These are phyloP conservation scores for Suillus spraguei DNA, from an alignment of 768 basidiomycete species.

Conservation along the genomic window DNA sequence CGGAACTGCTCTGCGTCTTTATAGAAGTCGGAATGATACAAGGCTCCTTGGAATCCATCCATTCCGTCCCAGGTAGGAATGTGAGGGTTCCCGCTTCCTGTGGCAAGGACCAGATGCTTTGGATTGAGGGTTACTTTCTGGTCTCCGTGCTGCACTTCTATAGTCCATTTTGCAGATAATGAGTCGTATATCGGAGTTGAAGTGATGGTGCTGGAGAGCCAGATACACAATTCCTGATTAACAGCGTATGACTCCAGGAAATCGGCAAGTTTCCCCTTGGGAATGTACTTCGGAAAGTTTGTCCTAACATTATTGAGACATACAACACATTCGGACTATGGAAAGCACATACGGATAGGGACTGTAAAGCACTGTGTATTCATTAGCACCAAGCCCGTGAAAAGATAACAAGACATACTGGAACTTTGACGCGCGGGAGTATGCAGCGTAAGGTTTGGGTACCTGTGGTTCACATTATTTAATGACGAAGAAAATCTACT, in stretches of 20 bases:
- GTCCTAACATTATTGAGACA: neutral
- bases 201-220: conserved; percentile 46
- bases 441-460: conserved; percentile 33
- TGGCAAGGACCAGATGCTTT: neutral
- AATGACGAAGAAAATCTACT: conserved; percentile 49
- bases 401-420: conserved; percentile 33
- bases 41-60: conserved; percentile 51
- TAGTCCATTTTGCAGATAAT: neutral
- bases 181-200: conserved; percentile 21
- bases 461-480: neutral
- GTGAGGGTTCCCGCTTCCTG: neutral
- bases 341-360: conserved; percentile 49
- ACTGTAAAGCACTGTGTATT: conserved; percentile 42
- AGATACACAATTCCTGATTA: conserved; percentile 55
- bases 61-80: conserved; percentile 24
- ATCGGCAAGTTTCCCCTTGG: conserved; percentile 45
- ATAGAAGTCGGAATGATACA: conserved; percentile 52
- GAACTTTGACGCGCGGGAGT: conserved; percentile 52
- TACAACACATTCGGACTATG: conserved; percentile 35
- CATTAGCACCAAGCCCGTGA: neutral
- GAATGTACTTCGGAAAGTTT: neutral
- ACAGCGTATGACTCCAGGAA: conserved; percentile 62
- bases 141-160: neutral
- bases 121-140: neutral
- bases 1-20: conserved; percentile 44